Evolutionary conservation across 2,329 filamentous ascomycete species (phyloP).

Genomic region (Pseudogymnoascus sp.): DNA sequence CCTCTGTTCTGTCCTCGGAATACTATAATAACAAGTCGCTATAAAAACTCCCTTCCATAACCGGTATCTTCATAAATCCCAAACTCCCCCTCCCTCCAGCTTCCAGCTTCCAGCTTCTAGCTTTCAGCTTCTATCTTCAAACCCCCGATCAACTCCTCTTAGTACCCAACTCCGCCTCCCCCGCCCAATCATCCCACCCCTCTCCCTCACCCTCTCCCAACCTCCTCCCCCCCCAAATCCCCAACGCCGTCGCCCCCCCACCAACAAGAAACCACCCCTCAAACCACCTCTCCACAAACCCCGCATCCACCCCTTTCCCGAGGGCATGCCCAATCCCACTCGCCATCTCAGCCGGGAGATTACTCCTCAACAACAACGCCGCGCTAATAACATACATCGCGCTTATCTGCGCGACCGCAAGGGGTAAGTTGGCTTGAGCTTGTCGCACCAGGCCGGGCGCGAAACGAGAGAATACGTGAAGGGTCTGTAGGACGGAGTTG

Average conservation of each 20-base stretch:
- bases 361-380: slow-evolving; percentile 66
- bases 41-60: not conserved
- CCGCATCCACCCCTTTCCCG: slow-evolving; percentile 60
- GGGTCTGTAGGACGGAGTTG: slow-evolving; percentile 76
- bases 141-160: slow-evolving; percentile 49
- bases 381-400: slow-evolving; percentile 81
- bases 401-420: slow-evolving; percentile 70
- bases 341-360: slow-evolving; percentile 68
- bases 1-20: not conserved
- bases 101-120: not conserved
- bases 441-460: slow-evolving; percentile 64
- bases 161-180: slow-evolving; percentile 59
- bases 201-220: slow-evolving; percentile 43
- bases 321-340: slow-evolving; percentile 70
- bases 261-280: slow-evolving; percentile 75
- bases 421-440: slow-evolving; percentile 63
- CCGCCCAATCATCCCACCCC: slow-evolving; percentile 52
- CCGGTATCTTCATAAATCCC: not conserved
- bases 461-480: slow-evolving; percentile 70
- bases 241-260: slow-evolving; percentile 55
- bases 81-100: not conserved
- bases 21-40: not conserved
- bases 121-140: not conserved
- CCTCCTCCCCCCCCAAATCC: slow-evolving; percentile 63
- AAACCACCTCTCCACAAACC: slow-evolving; percentile 75